Conservation (phyloP, 129 eudicot species). For the Artemisia tridentata region DNA sequence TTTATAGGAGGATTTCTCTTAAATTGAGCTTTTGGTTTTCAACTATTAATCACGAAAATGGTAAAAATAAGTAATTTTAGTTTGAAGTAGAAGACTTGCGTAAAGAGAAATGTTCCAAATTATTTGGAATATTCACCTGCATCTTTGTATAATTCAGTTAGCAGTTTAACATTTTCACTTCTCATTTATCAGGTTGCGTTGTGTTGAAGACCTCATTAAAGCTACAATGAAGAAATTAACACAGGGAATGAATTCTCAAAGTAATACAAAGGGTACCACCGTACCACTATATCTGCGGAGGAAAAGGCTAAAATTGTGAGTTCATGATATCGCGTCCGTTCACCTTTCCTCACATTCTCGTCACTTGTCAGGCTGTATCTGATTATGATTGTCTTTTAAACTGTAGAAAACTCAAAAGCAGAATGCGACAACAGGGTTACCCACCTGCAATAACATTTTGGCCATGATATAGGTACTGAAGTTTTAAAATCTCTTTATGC, state of each 20-base stretch:
- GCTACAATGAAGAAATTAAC: slow-evolving; percentile 78
- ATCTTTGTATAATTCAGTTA: not conserved
- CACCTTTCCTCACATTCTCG: slow-evolving; percentile 29
- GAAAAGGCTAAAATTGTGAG: slow-evolving; percentile 76
- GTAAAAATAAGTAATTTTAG: too few relatives aligned
- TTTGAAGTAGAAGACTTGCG: too few relatives aligned
- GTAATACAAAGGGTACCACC: slow-evolving; percentile 63
- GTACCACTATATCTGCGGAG: slow-evolving; percentile 70
- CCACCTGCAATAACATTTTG: slow-evolving; percentile 89
- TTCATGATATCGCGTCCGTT: not conserved
- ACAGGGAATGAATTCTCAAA: slow-evolving; percentile 86
- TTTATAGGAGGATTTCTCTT: too few relatives aligned
- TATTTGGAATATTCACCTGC: slow-evolving; percentile 9
- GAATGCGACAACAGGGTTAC: slow-evolving; percentile 81
- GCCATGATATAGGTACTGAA: slow-evolving; percentile 78
- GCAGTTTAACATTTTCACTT: slow-evolving; percentile 33
- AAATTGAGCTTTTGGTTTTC: too few relatives aligned
- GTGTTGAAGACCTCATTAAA: slow-evolving; percentile 80
- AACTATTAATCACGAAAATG: too few relatives aligned
- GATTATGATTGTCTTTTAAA: slow-evolving; percentile 35
- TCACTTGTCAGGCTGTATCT: not conserved
- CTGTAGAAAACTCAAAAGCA: slow-evolving; percentile 84
- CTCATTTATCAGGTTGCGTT: slow-evolving; percentile 45
- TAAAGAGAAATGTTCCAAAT: too few relatives aligned
- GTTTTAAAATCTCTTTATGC: not conserved